Evolutionary conservation across 108 stramenopile genomes (phyloP).

Genomic region (Nitzschia putrida): DNA sequence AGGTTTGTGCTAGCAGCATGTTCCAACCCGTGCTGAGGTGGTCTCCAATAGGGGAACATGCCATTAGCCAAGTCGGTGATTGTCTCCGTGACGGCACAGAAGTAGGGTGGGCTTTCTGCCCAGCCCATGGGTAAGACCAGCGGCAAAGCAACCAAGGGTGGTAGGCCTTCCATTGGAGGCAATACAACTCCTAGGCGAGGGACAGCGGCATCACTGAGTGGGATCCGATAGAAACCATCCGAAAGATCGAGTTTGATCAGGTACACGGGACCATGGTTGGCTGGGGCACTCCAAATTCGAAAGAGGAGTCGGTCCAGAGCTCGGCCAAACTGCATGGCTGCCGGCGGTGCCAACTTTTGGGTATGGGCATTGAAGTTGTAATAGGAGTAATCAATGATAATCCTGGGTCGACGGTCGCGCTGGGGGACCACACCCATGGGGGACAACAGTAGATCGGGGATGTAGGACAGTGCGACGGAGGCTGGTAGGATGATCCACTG

Average conservation of each 20-base stretch:
- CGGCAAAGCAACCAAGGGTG: constrained; percentile 35
- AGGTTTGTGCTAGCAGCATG: too few relatives aligned
- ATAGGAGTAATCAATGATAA: constrained; percentile 29
- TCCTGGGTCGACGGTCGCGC: constrained; percentile 24
- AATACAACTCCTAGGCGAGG: constrained; percentile 36
- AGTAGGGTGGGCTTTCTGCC: too few relatives aligned
- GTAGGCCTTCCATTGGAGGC: constrained; percentile 12
- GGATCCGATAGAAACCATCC: constrained; percentile 1
- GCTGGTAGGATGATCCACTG: constrained; percentile 27
- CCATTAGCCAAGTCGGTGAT: constrained; percentile 34
- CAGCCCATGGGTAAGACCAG: too few relatives aligned
- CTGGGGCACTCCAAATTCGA: too few relatives aligned
- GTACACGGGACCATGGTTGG: too few relatives aligned
- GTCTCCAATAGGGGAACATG: too few relatives aligned
- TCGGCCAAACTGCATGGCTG: constrained; percentile 47
- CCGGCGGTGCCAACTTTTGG: constrained; percentile 12
- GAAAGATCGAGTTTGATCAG: too few relatives aligned
- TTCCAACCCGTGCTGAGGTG: too few relatives aligned
- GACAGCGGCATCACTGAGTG: constrained; percentile 15
- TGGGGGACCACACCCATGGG: too few relatives aligned
- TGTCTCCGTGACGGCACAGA: constrained; percentile 45
- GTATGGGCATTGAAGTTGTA: constrained; percentile 38
- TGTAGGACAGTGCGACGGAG: constrained; percentile 17
- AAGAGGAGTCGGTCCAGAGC: too few relatives aligned
- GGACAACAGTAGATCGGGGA: constrained; percentile 11